These are phyloP conservation scores for Chamaecrista fasciculata DNA, from an alignment of 306 rosid species.

Conservation along the genomic window DNA sequence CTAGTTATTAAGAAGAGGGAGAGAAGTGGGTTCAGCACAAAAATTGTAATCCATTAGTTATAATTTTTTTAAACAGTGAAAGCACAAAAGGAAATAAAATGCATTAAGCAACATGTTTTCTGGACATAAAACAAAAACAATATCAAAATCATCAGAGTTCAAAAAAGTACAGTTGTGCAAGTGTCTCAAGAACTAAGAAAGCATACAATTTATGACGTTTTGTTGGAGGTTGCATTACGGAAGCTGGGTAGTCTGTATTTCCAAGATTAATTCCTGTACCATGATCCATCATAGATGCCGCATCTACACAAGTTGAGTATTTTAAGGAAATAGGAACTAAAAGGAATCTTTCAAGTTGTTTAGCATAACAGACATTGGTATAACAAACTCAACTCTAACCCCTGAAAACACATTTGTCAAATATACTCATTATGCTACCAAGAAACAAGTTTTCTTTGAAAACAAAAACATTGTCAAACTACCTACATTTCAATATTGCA, in stretches of 20 bases:
- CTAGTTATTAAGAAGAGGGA: not conserved
- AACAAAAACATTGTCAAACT: constrained; percentile 8
- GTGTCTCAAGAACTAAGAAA: constrained; percentile 39
- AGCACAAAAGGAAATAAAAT: not conserved
- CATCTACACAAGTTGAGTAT: constrained; percentile 45
- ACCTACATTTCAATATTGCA: not conserved
- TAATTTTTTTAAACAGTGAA: not conserved
- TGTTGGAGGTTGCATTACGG: constrained; percentile 62
- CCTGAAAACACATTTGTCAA: constrained; percentile 14
- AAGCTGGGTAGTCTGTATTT: constrained; percentile 47
- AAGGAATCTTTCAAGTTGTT: constrained; percentile 27
- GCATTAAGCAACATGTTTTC: constrained; percentile 12
- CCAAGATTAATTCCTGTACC: constrained; percentile 53
- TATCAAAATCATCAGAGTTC: constrained; percentile 27
- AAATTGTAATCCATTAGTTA: constrained; percentile 8
- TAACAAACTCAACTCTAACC: constrained; percentile 12
- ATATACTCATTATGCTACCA: constrained; percentile 14
- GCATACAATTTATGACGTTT: constrained; percentile 86
- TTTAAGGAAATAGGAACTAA: constrained; percentile 38
- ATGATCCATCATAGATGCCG: constrained; percentile 48
- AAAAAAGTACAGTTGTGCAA: constrained; percentile 6
- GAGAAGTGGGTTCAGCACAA: constrained; percentile 1
- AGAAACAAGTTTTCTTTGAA: not conserved
- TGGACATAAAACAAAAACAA: constrained; percentile 22
- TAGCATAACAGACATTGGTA: constrained; percentile 4